Base-by-base conservation (phyloP, 2,329 filamentous ascomycete species). In the Salinomyces thailandicus region DNA sequence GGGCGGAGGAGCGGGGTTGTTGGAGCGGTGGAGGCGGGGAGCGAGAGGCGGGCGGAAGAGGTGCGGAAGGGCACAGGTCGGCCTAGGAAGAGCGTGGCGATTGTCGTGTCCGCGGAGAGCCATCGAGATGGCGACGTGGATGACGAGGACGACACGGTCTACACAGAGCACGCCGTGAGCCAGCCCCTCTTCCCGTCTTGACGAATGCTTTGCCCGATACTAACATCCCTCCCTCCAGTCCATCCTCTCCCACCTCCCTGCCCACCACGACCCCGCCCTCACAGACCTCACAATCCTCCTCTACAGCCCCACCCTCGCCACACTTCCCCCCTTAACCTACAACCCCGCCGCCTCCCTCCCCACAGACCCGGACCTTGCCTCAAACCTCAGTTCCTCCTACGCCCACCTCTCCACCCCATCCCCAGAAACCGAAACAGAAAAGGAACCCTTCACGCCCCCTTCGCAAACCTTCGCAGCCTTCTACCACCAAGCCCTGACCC, bases 241-340 rank as follows among this genome's bases (percentile, higher is more conserved):
- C 18, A 83, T 96, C 48, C 72, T 96, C 38, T 93, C 87, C 29
- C 82, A 93, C 58, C 82, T 96, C 33, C 85, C 86, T 24, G 75
- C 79, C 44, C 75, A 81, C 41, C 77, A 80, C 47, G 78, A 94
- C 58, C 75, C 80, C 44, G 74, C 77, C 31, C 76, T 70, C 43
- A 76, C 80, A 46, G 83, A 84, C 55, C 70, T 95, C 16, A 93
- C 93, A 53, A 73, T 96, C 39, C 71, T 96, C 47, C 89, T 96
- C 54, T 94, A 94, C 61, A 78, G 85, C 2, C 89, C 89, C 1
- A 72, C 75, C 35, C 65, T 93, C 67, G 72, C 42, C 61, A 66
- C 35, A 58, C 72, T 39, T 71, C 79, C 53, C 46, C 50, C 42
- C 32, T 43, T 57, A 26, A 48, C 62, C 50, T 54, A 52, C 41